phyloP scores from a whole-genome alignment of 2,329 filamentous ascomycete species.

The Colletotrichum sp. region DNA sequence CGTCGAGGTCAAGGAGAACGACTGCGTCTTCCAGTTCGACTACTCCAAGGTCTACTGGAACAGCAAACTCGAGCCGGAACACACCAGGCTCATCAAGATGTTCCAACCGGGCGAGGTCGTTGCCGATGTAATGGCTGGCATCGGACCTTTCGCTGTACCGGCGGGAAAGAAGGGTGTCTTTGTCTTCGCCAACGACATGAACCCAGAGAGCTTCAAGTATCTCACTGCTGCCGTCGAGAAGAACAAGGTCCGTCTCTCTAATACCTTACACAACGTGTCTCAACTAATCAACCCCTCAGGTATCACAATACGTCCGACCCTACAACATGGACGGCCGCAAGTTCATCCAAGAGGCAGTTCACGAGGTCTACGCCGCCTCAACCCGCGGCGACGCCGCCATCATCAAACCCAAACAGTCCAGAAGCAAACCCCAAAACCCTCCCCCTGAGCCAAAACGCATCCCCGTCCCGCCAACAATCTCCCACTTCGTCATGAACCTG shows the following conservation, averaged over 20 bases:
- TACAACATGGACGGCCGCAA: constrained; percentile 82
- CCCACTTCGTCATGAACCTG: constrained; percentile 98
- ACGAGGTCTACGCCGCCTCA: constrained; percentile 60
- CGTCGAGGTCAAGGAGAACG: constrained; percentile 81
- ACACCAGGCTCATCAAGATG: constrained; percentile 76
- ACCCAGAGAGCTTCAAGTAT: constrained; percentile 82
- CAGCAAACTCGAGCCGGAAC: constrained; percentile 86
- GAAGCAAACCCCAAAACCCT: constrained; percentile 38
- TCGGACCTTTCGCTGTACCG: constrained; percentile 92
- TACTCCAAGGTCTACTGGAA: constrained; percentile 99
- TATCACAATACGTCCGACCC: constrained; percentile 72
- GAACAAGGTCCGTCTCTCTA: constrained; percentile 72
- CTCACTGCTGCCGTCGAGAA: constrained; percentile 72
- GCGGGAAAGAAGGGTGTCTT: constrained; percentile 90
- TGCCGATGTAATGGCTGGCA: constrained; percentile 96
- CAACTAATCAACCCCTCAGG: constrained; percentile 43
- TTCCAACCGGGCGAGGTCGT: constrained; percentile 89
- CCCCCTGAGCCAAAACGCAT: constrained; percentile 44
- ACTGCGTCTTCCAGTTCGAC: constrained; percentile 90
- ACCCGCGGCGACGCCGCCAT: constrained; percentile 58
- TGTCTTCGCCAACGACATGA: constrained; percentile 96
- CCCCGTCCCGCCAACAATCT: constrained; percentile 74
- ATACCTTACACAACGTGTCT: background rate
- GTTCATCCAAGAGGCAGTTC: constrained; percentile 78
- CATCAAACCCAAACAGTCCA: constrained; percentile 52